Evolutionary conservation across 2,329 filamentous ascomycete species (phyloP), one percentile per base, ranked within the genome.

Genomic region (Botrytis byssoidea): DNA sequence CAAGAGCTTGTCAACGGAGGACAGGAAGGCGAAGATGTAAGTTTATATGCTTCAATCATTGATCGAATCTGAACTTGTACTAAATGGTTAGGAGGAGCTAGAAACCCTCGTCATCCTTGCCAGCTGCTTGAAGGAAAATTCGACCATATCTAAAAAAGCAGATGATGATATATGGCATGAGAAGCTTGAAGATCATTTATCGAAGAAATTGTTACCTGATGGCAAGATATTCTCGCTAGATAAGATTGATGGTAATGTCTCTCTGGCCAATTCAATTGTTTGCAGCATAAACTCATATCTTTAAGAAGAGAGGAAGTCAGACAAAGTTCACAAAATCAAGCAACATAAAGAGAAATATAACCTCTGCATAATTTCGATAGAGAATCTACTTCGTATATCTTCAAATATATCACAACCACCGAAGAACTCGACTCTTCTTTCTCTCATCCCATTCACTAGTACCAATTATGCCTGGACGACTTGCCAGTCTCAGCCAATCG

Each of bases 381-480:
- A 16, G 6, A 29, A 48, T 40, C 73, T 75, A 55, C 55, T 37
- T 25, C 14, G 14, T 10, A 18, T 16, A 1, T 16, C 51, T 63
- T 8, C 57, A 25, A 22, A 42, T 9, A 69, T n/a, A 48, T 63
- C 9, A 18, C 16, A 51, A 37, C 29, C 25, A 29, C 55, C 55
- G 18, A 57, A 42, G 12, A n/a, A 74, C 46, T 59, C 46, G 1
- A 73, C 80, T 4, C 73, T 85, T 1, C 75, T 83, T 70, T 81
- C 81, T 5, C 69, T 84, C 7, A 75, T 83, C 18, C 79, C 82
- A 1, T 82, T 82, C 74, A 78, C 79, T 9, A 81, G 82, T 46
- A 44, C 74, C 16, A 63, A 64, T 5, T 82, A 83, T 48, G 74
- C 79, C n/a, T 86, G 85, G 85, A 83, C 83, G 6, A 84, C 83